Evolutionary conservation across 208 protist genomes (phyloP).

Genomic region (Naegleria lovaniensis): DNA sequence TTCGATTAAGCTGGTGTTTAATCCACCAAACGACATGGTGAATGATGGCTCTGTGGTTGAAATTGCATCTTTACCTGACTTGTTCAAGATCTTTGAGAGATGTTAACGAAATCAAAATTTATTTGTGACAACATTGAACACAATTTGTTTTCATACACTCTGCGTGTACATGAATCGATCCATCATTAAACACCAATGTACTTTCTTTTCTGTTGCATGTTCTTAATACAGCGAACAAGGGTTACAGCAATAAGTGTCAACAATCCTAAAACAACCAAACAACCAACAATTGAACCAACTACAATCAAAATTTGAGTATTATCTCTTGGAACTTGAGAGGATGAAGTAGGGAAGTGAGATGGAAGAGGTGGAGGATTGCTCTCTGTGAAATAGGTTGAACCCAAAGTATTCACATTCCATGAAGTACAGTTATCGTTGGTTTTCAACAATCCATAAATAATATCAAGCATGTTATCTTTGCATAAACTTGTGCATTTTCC

Average conservation of each 20-base stretch:
- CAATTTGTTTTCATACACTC: neutral
- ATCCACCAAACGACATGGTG: neutral
- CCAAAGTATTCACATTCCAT: too few species aligned
- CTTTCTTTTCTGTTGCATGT: neutral
- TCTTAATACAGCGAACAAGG: neutral
- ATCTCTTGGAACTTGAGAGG: too few species aligned
- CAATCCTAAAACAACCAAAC: neutral
- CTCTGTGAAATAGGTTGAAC: too few species aligned
- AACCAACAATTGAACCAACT: neutral
- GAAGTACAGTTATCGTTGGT: too few species aligned
- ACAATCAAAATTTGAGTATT: too few species aligned
- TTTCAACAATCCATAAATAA: too few species aligned
- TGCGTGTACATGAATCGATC: neutral
- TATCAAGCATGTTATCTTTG: too few species aligned
- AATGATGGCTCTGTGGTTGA: neutral
- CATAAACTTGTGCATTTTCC: neutral
- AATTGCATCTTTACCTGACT: neutral
- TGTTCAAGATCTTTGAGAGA: constrained; percentile 25
- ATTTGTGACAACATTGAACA: neutral
- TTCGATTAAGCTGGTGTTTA: neutral
- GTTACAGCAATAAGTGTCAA: neutral
- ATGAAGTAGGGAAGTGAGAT: too few species aligned
- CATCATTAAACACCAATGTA: neutral
- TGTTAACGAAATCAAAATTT: too few species aligned
- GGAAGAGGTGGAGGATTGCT: too few species aligned